phyloP scores from a whole-genome alignment of 73 alveolate species.

The Paramecium primaurelia region DNA sequence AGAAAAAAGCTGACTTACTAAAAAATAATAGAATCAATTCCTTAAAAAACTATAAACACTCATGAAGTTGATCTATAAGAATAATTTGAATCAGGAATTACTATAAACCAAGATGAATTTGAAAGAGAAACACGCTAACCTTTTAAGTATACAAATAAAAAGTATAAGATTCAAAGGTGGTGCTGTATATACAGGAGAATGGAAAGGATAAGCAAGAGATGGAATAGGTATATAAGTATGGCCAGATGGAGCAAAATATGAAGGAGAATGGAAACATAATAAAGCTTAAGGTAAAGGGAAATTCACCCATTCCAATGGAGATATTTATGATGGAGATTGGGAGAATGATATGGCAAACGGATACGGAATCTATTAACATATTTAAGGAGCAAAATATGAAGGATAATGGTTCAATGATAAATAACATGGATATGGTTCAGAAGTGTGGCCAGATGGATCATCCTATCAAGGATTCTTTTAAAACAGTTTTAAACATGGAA shows the following conservation, averaged over 20 bases:
- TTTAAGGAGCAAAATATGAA: constrained; percentile 52
- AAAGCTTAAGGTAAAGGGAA: constrained; percentile 70
- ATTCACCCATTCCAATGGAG: constrained; percentile 64
- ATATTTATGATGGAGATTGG: constrained; percentile 66
- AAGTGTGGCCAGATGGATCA: constrained; percentile 76
- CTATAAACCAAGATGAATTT: not conserved
- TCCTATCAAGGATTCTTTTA: constrained; percentile 52
- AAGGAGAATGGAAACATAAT: constrained; percentile 62
- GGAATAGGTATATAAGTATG: constrained; percentile 54
- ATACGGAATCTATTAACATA: constrained; percentile 51
- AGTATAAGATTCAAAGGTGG: constrained; percentile 71
- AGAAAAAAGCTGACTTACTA: not conserved
- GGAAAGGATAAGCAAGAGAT: constrained; percentile 78
- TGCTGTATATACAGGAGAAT: constrained; percentile 84
- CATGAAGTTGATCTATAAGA: not conserved
- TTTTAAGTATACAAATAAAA: not conserved
- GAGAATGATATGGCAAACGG: constrained; percentile 69
- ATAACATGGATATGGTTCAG: constrained; percentile 61
- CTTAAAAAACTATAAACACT: not conserved
- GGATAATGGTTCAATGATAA: constrained; percentile 64
- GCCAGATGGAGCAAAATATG: constrained; percentile 64
- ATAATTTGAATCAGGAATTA: not conserved
- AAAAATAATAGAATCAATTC: not conserved
- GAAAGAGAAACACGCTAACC: not conserved
- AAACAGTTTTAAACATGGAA: constrained; percentile 69